These are phyloP conservation scores for Phytophthora lateralis DNA, from an alignment of 352 stramenopile species.

Conservation along the genomic window DNA sequence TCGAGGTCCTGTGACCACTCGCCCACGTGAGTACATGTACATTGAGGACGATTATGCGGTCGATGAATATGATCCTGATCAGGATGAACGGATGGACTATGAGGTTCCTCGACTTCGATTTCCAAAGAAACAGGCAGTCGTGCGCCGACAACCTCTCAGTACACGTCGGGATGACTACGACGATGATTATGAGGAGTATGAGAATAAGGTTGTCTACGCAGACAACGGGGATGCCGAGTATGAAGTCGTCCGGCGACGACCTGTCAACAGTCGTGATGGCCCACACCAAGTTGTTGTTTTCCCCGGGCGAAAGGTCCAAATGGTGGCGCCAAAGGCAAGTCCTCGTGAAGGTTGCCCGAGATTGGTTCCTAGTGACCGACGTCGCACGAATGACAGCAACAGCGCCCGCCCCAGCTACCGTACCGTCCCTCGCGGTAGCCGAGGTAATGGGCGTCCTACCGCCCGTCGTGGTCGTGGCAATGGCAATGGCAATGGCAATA, in stretches of 20 bases:
- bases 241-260: slow-evolving; percentile 25
- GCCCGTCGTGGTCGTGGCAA: slow-evolving; percentile 15
- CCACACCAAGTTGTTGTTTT: not conserved
- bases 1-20: slow-evolving; percentile 11
- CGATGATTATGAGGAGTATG: slow-evolving; percentile 10
- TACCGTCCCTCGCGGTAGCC: slow-evolving; percentile 6
- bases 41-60: slow-evolving; percentile 26
- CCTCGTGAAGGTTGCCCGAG: slow-evolving; percentile 12
- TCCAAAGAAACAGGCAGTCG: slow-evolving; percentile 11
- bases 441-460: slow-evolving; percentile 12
- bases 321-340: slow-evolving; percentile 21
- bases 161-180: slow-evolving; percentile 14
- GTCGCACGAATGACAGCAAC: slow-evolving; percentile 11
- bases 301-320: slow-evolving; percentile 35
- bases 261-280: slow-evolving; percentile 9
- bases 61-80: slow-evolving; percentile 9
- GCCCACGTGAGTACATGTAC: slow-evolving; percentile 18
- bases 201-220: slow-evolving; percentile 19
- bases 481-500: slow-evolving; percentile 29
- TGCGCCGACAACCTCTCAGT: slow-evolving; percentile 19
- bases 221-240: slow-evolving; percentile 14
- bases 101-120: slow-evolving; percentile 8
- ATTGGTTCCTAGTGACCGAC: slow-evolving; percentile 8
- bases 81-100: slow-evolving; percentile 13
- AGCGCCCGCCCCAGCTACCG: slow-evolving; percentile 2